Base-by-base conservation (phyloP, 306 rosid genomes). In the Datisca glomerata region DNA sequence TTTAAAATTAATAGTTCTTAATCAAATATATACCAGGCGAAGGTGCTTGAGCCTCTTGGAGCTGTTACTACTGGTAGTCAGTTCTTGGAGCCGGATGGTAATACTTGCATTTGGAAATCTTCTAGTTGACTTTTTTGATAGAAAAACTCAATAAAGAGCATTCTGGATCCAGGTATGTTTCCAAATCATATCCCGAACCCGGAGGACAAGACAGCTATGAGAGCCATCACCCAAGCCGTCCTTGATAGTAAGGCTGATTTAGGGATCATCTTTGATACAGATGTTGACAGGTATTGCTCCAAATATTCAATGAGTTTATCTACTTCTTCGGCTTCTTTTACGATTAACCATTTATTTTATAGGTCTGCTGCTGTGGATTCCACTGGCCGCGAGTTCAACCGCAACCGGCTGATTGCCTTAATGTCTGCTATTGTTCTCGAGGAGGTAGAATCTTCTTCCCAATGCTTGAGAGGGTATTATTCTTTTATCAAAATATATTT, bases 71-170 rank as follows among this genome's bases (percentile, higher is more conserved):
- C 70, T 49, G 97, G 97, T 39, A 87, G 97, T 62, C 94, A 87
- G 69, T 83, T 83, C 78, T 74, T 87, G 93, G 94, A 87, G 93
- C 97, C 97, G 4, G 89, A 87, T 67, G 97, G 97, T 87, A 82
- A 58, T 61, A 43, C 45, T 64, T 51, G 62, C 52, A 19, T 37
- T 41, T 21, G 3, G 48, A 35, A 62, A 27, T 19, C 55, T 43
- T 55, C 10, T 28, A 44, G 42, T 43, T 10, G 35, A 23, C 47
- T n/a, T 57, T 37, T 32, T 5, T 13, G 23, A 18, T 34, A 27
- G 47, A 23, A 27, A 23, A 6, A 33, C 54, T 48, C 27, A 45
- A 18, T 51, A 28, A 59, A 27, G 7, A 34, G 16, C 38, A 18
- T 51, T 65, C 37, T 63, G 40, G 28, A 14, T 44, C 65, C 70